phyloP scores from a whole-genome alignment of 192 early-diverging fungal species.

The Coemansia sp. region DNA sequence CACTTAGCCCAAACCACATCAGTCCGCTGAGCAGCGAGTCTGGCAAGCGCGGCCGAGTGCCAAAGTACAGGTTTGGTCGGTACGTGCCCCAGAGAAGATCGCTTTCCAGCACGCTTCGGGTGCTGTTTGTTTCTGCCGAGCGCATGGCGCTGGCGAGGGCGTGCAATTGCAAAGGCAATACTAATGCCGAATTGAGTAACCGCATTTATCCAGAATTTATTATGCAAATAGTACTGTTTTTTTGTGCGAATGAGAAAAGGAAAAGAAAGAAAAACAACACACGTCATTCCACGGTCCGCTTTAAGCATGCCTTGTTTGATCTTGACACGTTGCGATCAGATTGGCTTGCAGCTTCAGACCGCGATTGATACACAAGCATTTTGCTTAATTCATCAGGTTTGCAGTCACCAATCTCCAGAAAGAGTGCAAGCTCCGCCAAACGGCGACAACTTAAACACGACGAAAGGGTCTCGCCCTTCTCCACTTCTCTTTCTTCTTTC shows the following conservation, averaged over 20 bases:
- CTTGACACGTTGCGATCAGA: too few relatives aligned
- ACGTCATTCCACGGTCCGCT: too few relatives aligned
- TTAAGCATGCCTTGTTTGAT: too few relatives aligned
- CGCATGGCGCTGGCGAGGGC: neutral
- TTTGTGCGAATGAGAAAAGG: neutral
- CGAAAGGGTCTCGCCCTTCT: neutral
- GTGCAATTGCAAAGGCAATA: neutral
- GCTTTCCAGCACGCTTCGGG: conserved; percentile 32
- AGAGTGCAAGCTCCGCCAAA: neutral
- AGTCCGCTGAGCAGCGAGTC: conserved; percentile 83
- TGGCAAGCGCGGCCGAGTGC: conserved; percentile 73
- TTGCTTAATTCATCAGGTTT: too few relatives aligned
- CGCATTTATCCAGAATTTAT: conserved; percentile 7
- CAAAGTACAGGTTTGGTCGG: conserved; percentile 92
- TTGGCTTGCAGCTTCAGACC: neutral
- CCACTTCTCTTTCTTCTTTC: neutral
- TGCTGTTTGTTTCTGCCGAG: neutral
- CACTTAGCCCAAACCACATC: conserved; percentile 85
- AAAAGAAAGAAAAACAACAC: neutral
- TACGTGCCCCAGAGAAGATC: conserved; percentile 88
- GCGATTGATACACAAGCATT: neutral
- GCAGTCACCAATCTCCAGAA: too few relatives aligned
- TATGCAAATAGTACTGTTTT: neutral
- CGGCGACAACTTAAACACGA: neutral
- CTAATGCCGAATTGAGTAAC: conserved; percentile 1